Percentiles rank a stretch among this genome's conserved stretches.
Conservation (phyloP, 2,329 filamentous ascomycete species). For the Colletotrichum aenigma region DNA sequence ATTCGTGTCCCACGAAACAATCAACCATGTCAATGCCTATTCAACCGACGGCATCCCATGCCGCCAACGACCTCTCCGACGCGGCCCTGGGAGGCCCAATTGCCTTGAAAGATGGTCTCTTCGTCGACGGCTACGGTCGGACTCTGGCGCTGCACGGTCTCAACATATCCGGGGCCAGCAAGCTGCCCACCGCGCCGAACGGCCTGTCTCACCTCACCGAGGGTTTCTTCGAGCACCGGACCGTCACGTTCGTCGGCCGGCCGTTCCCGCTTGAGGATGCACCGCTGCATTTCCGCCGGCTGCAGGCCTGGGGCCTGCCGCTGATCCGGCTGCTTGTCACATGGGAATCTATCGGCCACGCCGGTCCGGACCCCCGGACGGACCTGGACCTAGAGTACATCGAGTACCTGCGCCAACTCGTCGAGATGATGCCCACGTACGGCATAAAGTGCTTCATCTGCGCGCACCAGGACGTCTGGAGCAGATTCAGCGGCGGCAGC, state of each 20-base stretch:
- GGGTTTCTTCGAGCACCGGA: conserved; percentile 43
- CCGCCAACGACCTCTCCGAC: conserved; percentile 38
- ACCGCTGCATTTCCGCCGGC: conserved; percentile 39
- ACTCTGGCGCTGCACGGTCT: conserved; percentile 43
- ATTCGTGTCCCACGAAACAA: neutral
- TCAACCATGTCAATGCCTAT: neutral
- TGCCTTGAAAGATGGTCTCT: conserved; percentile 30
- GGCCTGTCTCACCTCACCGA: conserved; percentile 42
- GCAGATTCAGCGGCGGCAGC: conserved; percentile 44
- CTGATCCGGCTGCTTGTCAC: conserved; percentile 45
- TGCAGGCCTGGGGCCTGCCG: conserved; percentile 42
- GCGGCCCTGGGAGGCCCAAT: conserved; percentile 36
- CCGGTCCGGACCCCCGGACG: conserved; percentile 32
- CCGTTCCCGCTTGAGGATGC: conserved; percentile 43
- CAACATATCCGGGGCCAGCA: conserved; percentile 45
- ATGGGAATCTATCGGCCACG: conserved; percentile 43
- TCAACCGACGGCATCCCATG: neutral
- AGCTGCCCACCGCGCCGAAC: conserved; percentile 39
- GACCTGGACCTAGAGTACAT: conserved; percentile 43
- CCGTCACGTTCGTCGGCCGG: conserved; percentile 41
- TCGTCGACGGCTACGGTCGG: conserved; percentile 40
- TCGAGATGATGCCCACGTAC: conserved; percentile 40
- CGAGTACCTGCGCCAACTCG: conserved; percentile 36
- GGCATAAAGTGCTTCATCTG: conserved; percentile 47
- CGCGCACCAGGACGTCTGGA: conserved; percentile 48